phyloP scores from a whole-genome alignment of 305 asterid species.

The Solanum chacoense region DNA sequence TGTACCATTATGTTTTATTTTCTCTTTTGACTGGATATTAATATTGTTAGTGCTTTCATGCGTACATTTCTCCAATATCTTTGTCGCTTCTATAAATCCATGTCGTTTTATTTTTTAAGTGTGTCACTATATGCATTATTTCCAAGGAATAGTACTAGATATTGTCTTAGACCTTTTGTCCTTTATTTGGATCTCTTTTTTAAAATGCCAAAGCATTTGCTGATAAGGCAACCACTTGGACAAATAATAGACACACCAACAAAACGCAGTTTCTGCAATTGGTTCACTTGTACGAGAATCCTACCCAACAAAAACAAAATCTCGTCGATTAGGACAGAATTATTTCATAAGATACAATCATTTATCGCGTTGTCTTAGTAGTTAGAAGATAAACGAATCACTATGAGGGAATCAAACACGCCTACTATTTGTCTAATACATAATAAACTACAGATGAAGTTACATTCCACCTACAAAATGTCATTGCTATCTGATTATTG shows the following conservation, averaged over 20 bases:
- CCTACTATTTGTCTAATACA: background rate
- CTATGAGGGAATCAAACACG: background rate
- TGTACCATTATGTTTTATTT: background rate
- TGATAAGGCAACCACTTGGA: background rate
- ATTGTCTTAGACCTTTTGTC: background rate
- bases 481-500: background rate
- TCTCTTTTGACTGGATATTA: background rate
- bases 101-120: background rate
- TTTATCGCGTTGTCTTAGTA: background rate
- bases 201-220: background rate
- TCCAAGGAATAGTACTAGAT: background rate
- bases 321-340: background rate
- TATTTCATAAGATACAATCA: background rate
- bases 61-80: background rate
- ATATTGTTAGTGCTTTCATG: background rate
- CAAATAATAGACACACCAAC: background rate
- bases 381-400: background rate
- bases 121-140: background rate
- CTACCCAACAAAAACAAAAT: background rate
- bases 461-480: background rate
- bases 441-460: background rate
- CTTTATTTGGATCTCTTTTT: background rate
- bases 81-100: background rate
- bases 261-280: background rate
- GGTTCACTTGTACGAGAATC: background rate